Evolutionary conservation across 1,284 basidiomycete species (phyloP), one percentile per base, ranked within the genome.

Genomic region (Inonotus hispidus): DNA sequence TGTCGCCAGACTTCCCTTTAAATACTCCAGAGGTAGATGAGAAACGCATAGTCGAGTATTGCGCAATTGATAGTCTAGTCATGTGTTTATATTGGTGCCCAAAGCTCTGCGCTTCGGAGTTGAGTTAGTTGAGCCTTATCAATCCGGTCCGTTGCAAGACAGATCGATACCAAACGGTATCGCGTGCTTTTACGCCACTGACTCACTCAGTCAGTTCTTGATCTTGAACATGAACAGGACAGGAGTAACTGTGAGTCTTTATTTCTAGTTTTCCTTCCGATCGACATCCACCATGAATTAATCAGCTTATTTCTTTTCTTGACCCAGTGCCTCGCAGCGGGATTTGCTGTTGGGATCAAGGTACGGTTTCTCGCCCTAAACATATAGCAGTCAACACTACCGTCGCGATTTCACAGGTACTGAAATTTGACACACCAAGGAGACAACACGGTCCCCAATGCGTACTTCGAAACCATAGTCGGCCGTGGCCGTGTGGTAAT

Each of bases 401-500:
- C n/a, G 16, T n/a, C 41, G 41, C 41, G 19, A 14, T n/a, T 43
- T 35, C 1, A n/a, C n/a, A n/a, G n/a, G n/a, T n/a, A 58, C 27
- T 35, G 47, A n/a, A 16, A 38, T 45, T 41, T 32, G 19, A 32
- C 58, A 3, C 43, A 59, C 86, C 32, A 87, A 71, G 58, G 80
- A 81, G 35, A 85, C 82, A 10, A 83, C 83, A 14, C 85, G 76
- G 67, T 86, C 79, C 6, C 85, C 86, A 29, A 74, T 69, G 2
- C 85, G 76, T 14, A 72, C 68, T 14, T 76, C 73, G 8, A 68
- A 71, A 16, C 65, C 67, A 66, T 83, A 84, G 66, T 86, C 85
- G 70, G 63, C 78, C 75, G 79, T 81, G 23, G 79, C 79, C n/a
- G 77, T 79, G 66, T 85, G 83, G 70, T 75, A 76, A 1, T 76